These are phyloP conservation scores for Erythrophleum fordii DNA, from an alignment of 306 rosid species.

Conservation along the genomic window DNA sequence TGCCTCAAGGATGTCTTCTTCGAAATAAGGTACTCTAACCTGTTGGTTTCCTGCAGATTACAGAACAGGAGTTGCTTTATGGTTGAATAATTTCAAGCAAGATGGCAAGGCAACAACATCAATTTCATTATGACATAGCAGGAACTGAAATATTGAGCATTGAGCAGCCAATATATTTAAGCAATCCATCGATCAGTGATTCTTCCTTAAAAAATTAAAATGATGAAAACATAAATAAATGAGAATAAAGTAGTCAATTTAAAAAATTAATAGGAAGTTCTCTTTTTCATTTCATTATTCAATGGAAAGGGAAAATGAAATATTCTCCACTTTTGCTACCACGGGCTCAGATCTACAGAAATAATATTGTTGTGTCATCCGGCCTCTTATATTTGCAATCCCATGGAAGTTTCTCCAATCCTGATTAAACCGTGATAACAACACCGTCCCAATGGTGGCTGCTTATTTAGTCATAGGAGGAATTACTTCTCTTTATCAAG, in stretches of 20 bases:
- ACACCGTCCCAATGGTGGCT: background rate
- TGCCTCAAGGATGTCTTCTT: conserved; percentile 92
- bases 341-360: background rate
- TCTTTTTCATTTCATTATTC: background rate
- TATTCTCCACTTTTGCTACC: background rate
- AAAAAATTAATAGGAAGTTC: background rate
- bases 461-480: background rate
- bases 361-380: background rate
- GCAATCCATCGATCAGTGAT: background rate
- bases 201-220: background rate
- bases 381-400: background rate
- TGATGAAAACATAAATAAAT: background rate
- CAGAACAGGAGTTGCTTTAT: conserved; percentile 7
- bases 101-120: conserved; percentile 16
- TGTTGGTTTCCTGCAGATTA: conserved; percentile 68
- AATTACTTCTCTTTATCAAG: background rate
- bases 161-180: background rate
- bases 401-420: background rate
- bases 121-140: conserved; percentile 1
- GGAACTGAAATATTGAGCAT: background rate
- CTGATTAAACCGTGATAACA: background rate
- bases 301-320: background rate
- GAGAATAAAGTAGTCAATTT: background rate
- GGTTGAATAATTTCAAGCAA: conserved; percentile 4
- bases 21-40: conserved; percentile 82